Conservation (phyloP, 208 protist species). For the Leishmania gerbilli region DNA sequence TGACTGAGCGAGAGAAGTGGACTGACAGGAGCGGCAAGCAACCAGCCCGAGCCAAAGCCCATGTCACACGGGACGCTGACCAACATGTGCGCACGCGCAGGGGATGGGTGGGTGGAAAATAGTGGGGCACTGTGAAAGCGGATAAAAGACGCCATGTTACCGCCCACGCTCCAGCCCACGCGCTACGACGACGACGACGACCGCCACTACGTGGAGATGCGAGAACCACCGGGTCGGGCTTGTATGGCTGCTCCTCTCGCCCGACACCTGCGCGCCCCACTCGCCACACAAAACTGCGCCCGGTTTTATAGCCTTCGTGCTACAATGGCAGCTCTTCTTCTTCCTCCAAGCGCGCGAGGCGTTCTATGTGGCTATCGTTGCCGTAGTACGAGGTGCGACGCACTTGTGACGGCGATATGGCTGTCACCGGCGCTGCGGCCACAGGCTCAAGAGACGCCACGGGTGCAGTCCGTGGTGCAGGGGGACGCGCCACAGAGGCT, state of each 20-base stretch:
- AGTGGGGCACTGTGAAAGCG: background rate
- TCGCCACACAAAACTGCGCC: slow-evolving; percentile 2
- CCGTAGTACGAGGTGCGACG: slow-evolving; percentile 17
- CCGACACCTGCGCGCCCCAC: background rate
- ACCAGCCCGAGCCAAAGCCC: background rate
- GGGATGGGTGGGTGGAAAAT: background rate
- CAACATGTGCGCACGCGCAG: background rate
- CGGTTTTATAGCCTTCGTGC: background rate
- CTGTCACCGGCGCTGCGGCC: background rate
- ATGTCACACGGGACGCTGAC: background rate
- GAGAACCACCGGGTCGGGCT: background rate
- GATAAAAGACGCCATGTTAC: background rate
- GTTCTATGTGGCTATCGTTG: slow-evolving; percentile 14
- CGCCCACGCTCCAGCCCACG: background rate
- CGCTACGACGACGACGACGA: background rate
- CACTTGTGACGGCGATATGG: background rate
- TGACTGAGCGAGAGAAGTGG: background rate
- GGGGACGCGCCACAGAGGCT: background rate
- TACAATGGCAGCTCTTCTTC: slow-evolving; percentile 51
- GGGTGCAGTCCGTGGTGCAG: background rate
- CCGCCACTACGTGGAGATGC: background rate
- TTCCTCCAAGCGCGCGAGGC: slow-evolving; percentile 20
- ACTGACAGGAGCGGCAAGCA: background rate
- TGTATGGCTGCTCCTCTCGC: background rate
- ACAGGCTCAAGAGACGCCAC: background rate